A percentile compares a stretch with the other conserved stretches of the same genome.
Evolutionary conservation across 371 early-diverging fungal genomes (phyloP).

Genomic region (Syncephalastrum sp.): DNA sequence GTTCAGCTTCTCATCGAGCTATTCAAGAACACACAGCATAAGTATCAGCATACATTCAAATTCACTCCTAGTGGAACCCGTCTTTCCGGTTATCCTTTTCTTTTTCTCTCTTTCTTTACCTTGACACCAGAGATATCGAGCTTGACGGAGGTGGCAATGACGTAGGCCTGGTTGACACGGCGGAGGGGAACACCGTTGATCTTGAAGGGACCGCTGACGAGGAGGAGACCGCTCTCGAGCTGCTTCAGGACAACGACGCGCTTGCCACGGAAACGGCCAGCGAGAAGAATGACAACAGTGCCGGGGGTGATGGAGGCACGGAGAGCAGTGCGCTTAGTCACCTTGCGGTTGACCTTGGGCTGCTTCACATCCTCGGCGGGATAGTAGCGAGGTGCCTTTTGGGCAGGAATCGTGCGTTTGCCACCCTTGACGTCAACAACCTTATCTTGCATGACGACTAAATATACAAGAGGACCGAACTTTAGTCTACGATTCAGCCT

Average conservation of each 20-base stretch:
- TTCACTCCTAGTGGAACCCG: too few species aligned
- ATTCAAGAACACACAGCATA: neutral
- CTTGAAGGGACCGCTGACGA: conserved; percentile 97
- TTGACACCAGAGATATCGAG: conserved; percentile 80
- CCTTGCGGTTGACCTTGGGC: conserved; percentile 85
- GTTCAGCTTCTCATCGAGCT: conserved; percentile 79
- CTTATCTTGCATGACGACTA: conserved; percentile 45
- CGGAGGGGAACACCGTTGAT: conserved; percentile 98
- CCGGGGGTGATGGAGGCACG: conserved; percentile 94
- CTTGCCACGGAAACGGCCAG: conserved; percentile 97
- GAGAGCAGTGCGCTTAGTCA: conserved; percentile 69
- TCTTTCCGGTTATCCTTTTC: too few species aligned
- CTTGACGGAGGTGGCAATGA: conserved; percentile 97
- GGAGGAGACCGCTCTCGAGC: conserved; percentile 90
- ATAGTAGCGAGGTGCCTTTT: conserved; percentile 81
- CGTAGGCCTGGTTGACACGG: conserved; percentile 98
- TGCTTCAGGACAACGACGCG: conserved; percentile 98
- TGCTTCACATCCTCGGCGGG: conserved; percentile 82
- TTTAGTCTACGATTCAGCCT: too few species aligned
- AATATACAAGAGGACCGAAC: too few species aligned
- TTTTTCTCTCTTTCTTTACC: conserved; percentile 34
- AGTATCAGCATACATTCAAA: neutral
- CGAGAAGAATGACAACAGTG: conserved; percentile 95
- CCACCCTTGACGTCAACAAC: conserved; percentile 73
- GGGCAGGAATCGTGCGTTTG: conserved; percentile 71